A percentile compares a stretch with the other conserved stretches of the same genome.
Evolutionary conservation across 2,329 filamentous ascomycete genomes (phyloP).

Genomic region (Alternaria infectoria): DNA sequence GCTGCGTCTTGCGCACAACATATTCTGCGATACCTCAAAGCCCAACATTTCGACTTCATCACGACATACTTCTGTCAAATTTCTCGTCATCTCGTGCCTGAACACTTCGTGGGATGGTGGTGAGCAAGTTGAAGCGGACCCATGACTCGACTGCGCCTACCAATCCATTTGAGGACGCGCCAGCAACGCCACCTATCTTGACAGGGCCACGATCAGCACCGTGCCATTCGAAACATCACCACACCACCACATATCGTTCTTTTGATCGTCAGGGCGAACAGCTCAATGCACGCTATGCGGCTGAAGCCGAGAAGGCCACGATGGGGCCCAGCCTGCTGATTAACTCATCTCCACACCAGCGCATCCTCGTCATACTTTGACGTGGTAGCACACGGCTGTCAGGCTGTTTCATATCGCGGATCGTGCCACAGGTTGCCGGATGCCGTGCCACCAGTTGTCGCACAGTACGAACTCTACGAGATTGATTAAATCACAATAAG

Average conservation of each 20-base stretch:
- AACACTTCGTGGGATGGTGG: not conserved
- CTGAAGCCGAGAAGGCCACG: not conserved
- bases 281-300: conserved; percentile 2
- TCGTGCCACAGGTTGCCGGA: not conserved
- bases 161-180: not conserved
- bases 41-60: not conserved
- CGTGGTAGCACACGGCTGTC: not conserved
- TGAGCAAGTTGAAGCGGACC: not conserved
- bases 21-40: not conserved
- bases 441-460: not conserved
- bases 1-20: not conserved
- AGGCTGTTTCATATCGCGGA: not conserved
- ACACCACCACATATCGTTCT: not conserved
- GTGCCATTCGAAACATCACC: conserved; percentile 4
- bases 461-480: not conserved
- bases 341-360: not conserved
- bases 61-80: not conserved
- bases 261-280: not conserved
- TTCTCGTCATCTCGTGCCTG: not conserved
- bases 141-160: not conserved
- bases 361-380: not conserved
- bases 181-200: not conserved
- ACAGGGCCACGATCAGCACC: conserved; percentile 4
- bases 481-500: not conserved
- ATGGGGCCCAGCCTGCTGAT: not conserved